Conservation (phyloP, 2,329 filamentous ascomycete species). For the Colletotrichum aenigma region DNA sequence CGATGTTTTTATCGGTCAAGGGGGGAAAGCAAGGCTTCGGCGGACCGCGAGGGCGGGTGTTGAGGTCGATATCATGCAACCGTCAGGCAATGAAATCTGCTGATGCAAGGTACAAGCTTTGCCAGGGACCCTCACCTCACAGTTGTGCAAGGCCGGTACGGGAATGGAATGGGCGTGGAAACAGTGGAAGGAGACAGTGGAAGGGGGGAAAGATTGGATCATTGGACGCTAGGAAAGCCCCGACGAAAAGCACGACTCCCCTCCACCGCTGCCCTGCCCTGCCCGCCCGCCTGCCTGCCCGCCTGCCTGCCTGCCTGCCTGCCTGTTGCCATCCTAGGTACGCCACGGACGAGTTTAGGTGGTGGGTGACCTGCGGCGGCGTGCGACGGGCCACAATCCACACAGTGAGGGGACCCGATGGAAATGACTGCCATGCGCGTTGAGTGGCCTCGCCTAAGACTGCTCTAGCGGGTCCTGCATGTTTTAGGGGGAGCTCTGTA, state of each 20-base stretch:
- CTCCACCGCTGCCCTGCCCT: neutral
- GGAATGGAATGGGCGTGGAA: constrained; percentile 3
- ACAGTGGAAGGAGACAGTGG: neutral
- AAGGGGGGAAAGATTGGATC: constrained; percentile 4
- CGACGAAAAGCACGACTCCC: neutral
- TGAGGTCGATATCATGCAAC: constrained; percentile 15
- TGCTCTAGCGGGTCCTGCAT: neutral
- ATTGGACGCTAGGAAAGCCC: neutral
- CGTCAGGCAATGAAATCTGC: constrained; percentile 19
- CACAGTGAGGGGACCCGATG: neutral
- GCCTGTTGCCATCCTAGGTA: neutral
- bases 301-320: too few relatives aligned
- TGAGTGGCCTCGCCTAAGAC: neutral
- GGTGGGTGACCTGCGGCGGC: neutral
- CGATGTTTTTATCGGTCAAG: neutral
- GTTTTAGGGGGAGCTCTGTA: neutral
- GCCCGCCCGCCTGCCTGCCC: too few relatives aligned
- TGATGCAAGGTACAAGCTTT: constrained; percentile 22
- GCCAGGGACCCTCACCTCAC: constrained; percentile 16
- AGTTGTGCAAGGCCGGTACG: neutral
- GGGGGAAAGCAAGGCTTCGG: neutral
- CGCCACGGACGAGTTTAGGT: neutral
- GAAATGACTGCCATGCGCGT: neutral
- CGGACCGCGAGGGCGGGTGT: neutral
- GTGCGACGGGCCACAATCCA: neutral